These are phyloP conservation scores for Chlorella variabilis DNA, from an alignment of 163 green algal genomes.

Conservation along the genomic window DNA sequence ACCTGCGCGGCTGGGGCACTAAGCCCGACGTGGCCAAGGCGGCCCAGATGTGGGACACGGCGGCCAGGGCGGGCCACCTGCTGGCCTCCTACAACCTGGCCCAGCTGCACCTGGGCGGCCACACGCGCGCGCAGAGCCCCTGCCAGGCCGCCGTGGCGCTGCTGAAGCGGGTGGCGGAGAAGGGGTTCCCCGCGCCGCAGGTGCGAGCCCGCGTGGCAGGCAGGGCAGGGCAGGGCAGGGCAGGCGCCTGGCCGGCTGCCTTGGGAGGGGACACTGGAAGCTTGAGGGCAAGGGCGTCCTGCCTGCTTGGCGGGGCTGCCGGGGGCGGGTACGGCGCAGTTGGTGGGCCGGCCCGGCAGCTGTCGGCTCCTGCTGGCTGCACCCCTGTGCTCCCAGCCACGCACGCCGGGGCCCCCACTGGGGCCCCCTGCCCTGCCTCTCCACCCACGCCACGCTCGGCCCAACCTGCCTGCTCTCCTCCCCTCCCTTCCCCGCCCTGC, in stretches of 20 bases:
- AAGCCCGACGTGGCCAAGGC: slow-evolving; percentile 50
- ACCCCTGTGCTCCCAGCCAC: too few relatives aligned
- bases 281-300: too few relatives aligned
- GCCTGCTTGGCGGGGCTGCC: too few relatives aligned
- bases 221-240: too few relatives aligned
- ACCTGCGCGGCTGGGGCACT: slow-evolving; percentile 73
- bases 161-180: slow-evolving; percentile 76
- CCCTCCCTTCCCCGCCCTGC: not conserved
- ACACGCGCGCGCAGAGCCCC: slow-evolving; percentile 24
- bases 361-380: too few relatives aligned
- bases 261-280: too few relatives aligned
- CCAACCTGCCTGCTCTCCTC: not conserved
- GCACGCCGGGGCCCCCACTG: too few relatives aligned
- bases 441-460: too few relatives aligned
- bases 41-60: slow-evolving; percentile 55
- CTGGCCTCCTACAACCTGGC: slow-evolving; percentile 91
- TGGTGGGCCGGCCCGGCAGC: too few relatives aligned
- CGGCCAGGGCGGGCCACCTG: slow-evolving; percentile 55
- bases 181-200: slow-evolving; percentile 31
- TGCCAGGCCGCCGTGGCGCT: slow-evolving; percentile 76
- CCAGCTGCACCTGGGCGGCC: slow-evolving; percentile 83
- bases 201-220: not conserved
- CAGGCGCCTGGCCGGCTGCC: too few relatives aligned
- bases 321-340: too few relatives aligned
- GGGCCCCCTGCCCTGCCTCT: too few relatives aligned